A percentile compares a stretch with the other conserved stretches of the same genome.
These are phyloP conservation scores for Odontarrhena argentea DNA, from an alignment of 345 rosid genomes.

Conservation along the genomic window DNA sequence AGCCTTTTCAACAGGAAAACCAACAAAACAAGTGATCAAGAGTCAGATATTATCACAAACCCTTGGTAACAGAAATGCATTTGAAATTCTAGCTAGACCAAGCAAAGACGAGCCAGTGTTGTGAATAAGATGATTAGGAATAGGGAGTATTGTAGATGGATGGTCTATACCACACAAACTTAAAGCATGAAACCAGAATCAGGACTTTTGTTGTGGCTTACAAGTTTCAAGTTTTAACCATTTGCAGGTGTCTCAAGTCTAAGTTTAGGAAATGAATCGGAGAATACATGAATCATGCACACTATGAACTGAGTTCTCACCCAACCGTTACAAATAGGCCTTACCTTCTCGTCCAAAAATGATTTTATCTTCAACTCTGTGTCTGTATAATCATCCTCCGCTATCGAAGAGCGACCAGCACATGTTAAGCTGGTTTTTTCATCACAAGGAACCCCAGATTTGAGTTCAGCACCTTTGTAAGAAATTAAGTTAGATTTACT, in stretches of 20 bases:
- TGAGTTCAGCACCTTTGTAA: slow-evolving; percentile 41
- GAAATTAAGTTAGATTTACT: slow-evolving; percentile 46
- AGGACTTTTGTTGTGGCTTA: background rate
- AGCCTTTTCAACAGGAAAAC: slow-evolving; percentile 52
- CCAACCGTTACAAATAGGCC: background rate
- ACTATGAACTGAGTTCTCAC: slow-evolving; percentile 21
- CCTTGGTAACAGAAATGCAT: background rate
- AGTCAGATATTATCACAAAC: slow-evolving; percentile 23
- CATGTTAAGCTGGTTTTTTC: slow-evolving; percentile 54
- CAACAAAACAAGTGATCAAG: background rate
- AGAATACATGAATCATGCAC: slow-evolving; percentile 15
- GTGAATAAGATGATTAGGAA: background rate
- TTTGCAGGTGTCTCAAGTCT: background rate
- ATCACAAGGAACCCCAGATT: slow-evolving; percentile 42
- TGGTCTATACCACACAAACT: background rate
- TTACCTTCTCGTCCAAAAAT: slow-evolving; percentile 88
- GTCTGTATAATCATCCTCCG: slow-evolving; percentile 78
- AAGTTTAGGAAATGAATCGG: slow-evolving; percentile 11
- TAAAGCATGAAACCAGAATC: no score
- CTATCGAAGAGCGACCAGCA: slow-evolving; percentile 48
- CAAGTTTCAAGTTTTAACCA: background rate
- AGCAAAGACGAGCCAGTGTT: slow-evolving; percentile 7
- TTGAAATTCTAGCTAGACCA: background rate
- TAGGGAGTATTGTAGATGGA: background rate
- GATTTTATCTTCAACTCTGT: slow-evolving; percentile 87